Evolutionary conservation across 2,329 filamentous ascomycete species (phyloP).

Genomic region (Hymenoscyphus fructigenus): DNA sequence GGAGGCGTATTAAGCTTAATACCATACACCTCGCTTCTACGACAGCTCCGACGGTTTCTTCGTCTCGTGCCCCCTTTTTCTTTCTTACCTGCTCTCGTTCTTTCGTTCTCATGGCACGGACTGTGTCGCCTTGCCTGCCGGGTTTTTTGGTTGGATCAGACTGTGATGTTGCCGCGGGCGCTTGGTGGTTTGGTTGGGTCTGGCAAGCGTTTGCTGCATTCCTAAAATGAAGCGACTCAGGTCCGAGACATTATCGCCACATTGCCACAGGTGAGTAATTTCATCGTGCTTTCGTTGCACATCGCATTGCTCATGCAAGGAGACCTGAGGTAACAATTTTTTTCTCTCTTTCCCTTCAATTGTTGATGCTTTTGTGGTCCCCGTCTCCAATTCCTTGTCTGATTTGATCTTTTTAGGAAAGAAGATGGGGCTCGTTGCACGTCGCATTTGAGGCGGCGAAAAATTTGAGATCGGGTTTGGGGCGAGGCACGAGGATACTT

Average conservation of each 20-base stretch:
- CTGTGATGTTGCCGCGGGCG: too few relatives aligned
- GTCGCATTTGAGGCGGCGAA: background rate
- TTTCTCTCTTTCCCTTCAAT: too few relatives aligned
- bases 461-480: background rate
- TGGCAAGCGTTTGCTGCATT: too few relatives aligned
- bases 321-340: background rate
- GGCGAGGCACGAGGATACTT: background rate
- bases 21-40: background rate
- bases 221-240: too few relatives aligned
- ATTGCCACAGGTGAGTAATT: too few relatives aligned
- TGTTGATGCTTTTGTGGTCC: too few relatives aligned
- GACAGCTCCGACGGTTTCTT: background rate
- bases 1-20: conserved; percentile 1
- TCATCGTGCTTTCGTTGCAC: background rate
- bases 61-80: background rate
- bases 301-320: background rate
- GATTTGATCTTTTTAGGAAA: background rate
- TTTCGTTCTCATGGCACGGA: too few relatives aligned
- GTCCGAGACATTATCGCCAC: too few relatives aligned
- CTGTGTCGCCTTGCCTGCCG: too few relatives aligned
- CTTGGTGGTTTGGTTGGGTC: too few relatives aligned
- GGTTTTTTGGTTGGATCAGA: too few relatives aligned
- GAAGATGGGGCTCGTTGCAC: background rate
- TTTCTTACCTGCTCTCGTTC: background rate
- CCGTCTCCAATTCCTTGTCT: background rate